Percentiles rank a stretch among this genome's conserved stretches.
Evolutionary conservation across 106 monocot species (phyloP).

Genomic region (Apostasia shenzhenica): DNA sequence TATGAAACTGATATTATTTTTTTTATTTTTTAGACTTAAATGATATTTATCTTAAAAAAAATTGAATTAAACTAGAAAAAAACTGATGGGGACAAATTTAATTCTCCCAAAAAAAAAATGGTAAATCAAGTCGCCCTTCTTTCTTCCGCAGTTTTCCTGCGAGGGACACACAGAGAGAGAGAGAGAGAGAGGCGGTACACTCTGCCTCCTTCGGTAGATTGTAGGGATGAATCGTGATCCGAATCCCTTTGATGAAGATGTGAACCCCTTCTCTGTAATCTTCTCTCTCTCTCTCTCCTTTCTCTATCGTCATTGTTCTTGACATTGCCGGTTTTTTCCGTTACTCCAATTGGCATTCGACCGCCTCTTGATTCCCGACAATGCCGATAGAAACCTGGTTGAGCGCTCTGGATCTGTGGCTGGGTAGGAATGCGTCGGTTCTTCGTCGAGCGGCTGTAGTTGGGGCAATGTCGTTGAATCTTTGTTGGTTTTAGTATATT

Average conservation of each 20-base stretch:
- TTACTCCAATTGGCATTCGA: neutral
- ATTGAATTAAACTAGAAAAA: too few species aligned
- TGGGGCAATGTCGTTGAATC: neutral
- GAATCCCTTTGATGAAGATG: neutral
- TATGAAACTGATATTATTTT: too few species aligned
- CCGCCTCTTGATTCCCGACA: neutral
- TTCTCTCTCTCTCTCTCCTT: too few species aligned
- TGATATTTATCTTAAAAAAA: too few species aligned
- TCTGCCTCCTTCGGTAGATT: neutral
- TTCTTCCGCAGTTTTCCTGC: too few species aligned
- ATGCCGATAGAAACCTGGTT: neutral
- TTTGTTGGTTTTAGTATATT: neutral
- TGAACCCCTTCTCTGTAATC: conserved; percentile 5
- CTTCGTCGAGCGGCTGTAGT: neutral
- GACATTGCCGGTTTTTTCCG: neutral
- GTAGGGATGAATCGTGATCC: conserved; percentile 1
- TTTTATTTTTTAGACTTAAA: too few species aligned
- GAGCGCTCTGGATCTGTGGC: neutral
- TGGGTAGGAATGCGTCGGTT: neutral
- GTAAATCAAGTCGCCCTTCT: too few species aligned
- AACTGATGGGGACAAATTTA: too few species aligned
- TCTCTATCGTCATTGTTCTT: too few species aligned
- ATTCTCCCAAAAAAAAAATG: too few species aligned
- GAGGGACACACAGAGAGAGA: too few species aligned
- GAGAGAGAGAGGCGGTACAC: too few species aligned